Base-by-base conservation (phyloP, 306 rosid genomes). In the Vigna nakashimae region DNA sequence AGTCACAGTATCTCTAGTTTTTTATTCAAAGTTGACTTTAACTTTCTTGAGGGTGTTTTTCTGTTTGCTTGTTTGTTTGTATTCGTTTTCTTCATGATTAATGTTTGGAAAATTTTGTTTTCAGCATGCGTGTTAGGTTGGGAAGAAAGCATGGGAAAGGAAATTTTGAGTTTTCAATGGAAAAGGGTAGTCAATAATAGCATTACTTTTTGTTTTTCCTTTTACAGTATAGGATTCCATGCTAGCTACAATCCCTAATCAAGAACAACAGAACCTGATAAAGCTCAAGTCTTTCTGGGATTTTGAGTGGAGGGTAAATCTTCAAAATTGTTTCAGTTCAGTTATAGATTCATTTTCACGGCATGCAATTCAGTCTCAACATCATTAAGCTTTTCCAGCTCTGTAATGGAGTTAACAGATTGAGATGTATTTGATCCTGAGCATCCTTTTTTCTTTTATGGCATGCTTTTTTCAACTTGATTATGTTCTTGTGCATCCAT, bases 111-210 rank as follows among this genome's bases (percentile, higher is more conserved):
- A 38, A 81, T 49, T 66, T 48, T 72, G 63, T 43, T 48, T 53
- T 17, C 76, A 53, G 66, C 38, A 11, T 60, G 75, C 6, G 16
- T 79, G 69, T 51, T 69, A 72, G 58, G 40, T 50, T 78, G 57
- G 69, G 40, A 71, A 65, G 83, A 80, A 82, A 69, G 48, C 34
- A 18, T 28, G 69, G 15, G 75, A 18, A 57, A 40, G 38, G 2
- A 38, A 71, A 71, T 12, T 63, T 68, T 70, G 76, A 36, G 78
- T 68, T 78, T 85, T 73, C 55, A 74, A 50, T 48, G 69, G 9
- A 7, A 73, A 49, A 43, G 72, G 65, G 28, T 15, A 69, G 74
- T 53, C 77, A 53, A n/a, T 9, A 53, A n/a, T 9, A 60, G 74
- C 77, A 48, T 16, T 52, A 14, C 80, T 77, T 57, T 60, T 34